Evolutionary conservation across 176 grass and related monocot species (phyloP).

Genomic region (Cocos nucifera): DNA sequence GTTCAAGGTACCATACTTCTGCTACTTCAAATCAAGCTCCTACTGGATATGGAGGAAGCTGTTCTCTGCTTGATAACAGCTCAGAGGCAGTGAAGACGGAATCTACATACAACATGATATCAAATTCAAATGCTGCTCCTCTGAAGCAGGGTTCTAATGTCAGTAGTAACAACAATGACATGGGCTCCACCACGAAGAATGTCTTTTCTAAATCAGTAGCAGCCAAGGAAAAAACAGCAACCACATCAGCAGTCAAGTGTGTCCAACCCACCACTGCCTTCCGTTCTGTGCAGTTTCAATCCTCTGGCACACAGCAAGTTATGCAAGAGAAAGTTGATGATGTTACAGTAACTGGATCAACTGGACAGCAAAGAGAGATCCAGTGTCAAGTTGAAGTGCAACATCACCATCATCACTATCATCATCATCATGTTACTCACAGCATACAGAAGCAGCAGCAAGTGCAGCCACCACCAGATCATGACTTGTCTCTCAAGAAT

Average conservation of each 20-base stretch:
- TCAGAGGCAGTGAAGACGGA: slow-evolving; percentile 61
- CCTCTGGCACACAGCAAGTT: slow-evolving; percentile 15
- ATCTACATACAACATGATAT: slow-evolving; percentile 41
- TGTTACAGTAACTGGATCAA: slow-evolving; percentile 11
- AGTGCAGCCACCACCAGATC: slow-evolving; percentile 2
- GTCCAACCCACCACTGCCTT: slow-evolving; percentile 57
- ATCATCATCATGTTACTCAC: slow-evolving; percentile 27
- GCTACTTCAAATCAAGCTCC: slow-evolving; percentile 45
- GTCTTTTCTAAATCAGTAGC: slow-evolving; percentile 34
- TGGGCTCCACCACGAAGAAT: slow-evolving; percentile 73
- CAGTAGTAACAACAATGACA: slow-evolving; percentile 71
- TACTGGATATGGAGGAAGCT: slow-evolving; percentile 39
- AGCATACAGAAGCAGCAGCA: slow-evolving; percentile 18
- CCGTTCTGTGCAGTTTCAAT: slow-evolving; percentile 45
- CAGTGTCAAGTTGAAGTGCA: slow-evolving; percentile 40
- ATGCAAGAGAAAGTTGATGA: slow-evolving; percentile 31
- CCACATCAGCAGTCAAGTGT: slow-evolving; percentile 37
- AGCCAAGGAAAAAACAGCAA: slow-evolving; percentile 34
- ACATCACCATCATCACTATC: slow-evolving; percentile 35
- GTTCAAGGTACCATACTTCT: slow-evolving; percentile 79
- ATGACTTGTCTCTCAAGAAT: slow-evolving; percentile 15
- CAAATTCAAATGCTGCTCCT: slow-evolving; percentile 36
- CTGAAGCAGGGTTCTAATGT: slow-evolving; percentile 76
- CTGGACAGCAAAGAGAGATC: slow-evolving; percentile 23
- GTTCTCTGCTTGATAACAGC: slow-evolving; percentile 53